Evolutionary conservation across 805 yeast species (phyloP).

Genomic region (Kodamaea laetipori): DNA sequence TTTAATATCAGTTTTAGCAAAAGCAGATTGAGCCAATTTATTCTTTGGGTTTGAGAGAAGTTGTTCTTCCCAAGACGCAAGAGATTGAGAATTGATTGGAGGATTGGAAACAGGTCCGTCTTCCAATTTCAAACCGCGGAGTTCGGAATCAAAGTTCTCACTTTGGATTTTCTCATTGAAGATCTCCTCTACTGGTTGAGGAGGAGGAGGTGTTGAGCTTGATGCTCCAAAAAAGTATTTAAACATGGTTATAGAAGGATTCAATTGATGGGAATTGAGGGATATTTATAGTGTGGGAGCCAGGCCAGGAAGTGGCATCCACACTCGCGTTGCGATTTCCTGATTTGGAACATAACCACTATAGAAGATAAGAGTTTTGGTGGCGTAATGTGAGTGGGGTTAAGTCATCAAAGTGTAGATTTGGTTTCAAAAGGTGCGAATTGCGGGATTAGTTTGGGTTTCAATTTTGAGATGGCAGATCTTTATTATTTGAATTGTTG

Average conservation of each 20-base stretch:
- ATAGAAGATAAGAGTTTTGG: conserved; percentile 1
- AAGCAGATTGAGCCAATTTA: conserved; percentile 54
- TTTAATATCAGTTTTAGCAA: conserved; percentile 49
- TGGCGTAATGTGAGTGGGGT: too few species aligned
- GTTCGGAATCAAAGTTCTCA: not conserved
- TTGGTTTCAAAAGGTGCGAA: too few species aligned
- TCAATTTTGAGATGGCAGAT: too few species aligned
- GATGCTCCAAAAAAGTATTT: conserved; percentile 9
- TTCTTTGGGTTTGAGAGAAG: conserved; percentile 51
- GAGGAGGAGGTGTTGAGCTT: not conserved
- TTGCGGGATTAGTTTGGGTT: too few species aligned
- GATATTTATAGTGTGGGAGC: conserved; percentile 4
- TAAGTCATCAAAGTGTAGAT: too few species aligned
- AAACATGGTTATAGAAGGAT: not conserved
- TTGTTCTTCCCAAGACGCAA: conserved; percentile 45
- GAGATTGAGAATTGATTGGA: conserved; percentile 2
- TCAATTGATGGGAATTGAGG: not conserved
- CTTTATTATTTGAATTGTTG: too few species aligned
- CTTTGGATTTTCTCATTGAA: not conserved
- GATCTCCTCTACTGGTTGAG: not conserved
- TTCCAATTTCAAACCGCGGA: conserved; percentile 8
- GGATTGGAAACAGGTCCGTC: not conserved
- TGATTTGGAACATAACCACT: not conserved
- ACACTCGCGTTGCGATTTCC: not conserved
- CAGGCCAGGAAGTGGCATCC: not conserved